phyloP scores from a whole-genome alignment of 495 filamentous ascomycete species.

The Xylaria acuta region DNA sequence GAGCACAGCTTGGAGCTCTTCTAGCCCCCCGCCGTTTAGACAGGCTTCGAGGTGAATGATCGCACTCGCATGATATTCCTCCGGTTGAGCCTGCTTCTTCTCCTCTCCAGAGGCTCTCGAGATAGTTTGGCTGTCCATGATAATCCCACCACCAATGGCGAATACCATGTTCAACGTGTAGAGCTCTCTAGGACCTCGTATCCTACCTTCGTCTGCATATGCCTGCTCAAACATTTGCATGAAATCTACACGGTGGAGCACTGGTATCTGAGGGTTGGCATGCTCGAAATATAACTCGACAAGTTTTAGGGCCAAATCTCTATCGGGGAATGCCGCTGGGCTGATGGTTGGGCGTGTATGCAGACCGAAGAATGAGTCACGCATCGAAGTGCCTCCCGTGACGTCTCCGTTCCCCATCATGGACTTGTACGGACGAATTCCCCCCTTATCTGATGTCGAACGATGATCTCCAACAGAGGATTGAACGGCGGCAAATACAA shows the following conservation, averaged over 20 bases:
- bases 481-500: conserved; percentile 94
- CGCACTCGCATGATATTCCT: conserved; percentile 95
- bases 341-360: conserved; percentile 88
- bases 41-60: conserved; percentile 91
- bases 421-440: conserved; percentile 51
- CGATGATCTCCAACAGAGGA: conserved; percentile 78
- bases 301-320: conserved; percentile 71
- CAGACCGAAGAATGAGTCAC: conserved; percentile 93
- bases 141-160: conserved; percentile 92
- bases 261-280: conserved; percentile 93
- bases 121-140: conserved; percentile 65
- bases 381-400: conserved; percentile 73
- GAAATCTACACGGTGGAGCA: conserved; percentile 87
- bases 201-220: conserved; percentile 70
- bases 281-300: conserved; percentile 91
- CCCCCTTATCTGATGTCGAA: conserved; percentile 58
- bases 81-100: conserved; percentile 78
- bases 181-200: conserved; percentile 79
- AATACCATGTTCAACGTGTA: conserved; percentile 98
- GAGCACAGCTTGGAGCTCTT: conserved; percentile 91
- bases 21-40: conserved; percentile 80
- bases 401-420: conserved; percentile 38
- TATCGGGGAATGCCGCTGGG: conserved; percentile 83
- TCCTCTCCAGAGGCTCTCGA: conserved; percentile 36
- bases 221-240: conserved; percentile 81